Percentiles rank a stretch among this genome's conserved stretches.
These are phyloP conservation scores for Mycena alexandri DNA, from an alignment of 768 basidiomycete genomes.

Conservation along the genomic window DNA sequence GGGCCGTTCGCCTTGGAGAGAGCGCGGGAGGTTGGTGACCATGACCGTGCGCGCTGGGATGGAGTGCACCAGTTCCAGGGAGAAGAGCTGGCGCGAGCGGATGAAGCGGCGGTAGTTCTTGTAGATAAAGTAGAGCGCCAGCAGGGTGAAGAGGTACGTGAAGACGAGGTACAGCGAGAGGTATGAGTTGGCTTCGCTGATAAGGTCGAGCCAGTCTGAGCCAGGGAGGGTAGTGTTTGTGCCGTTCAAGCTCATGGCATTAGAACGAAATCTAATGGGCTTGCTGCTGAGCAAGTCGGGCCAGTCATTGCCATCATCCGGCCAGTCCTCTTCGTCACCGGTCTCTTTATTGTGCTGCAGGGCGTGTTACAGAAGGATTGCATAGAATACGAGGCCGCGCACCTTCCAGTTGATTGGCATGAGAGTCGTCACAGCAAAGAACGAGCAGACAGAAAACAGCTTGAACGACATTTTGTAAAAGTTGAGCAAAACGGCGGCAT, in stretches of 20 bases:
- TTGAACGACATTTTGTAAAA: constrained; percentile 97
- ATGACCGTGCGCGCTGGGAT: constrained; percentile 95
- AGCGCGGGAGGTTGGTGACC: constrained; percentile 85
- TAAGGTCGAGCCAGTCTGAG: constrained; percentile 86
- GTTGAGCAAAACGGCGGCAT: constrained; percentile 95
- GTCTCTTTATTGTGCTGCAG: constrained; percentile 80
- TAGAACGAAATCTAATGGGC: constrained; percentile 39
- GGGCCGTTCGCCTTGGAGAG: constrained; percentile 86
- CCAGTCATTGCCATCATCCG: constrained; percentile 60
- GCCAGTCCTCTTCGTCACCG: constrained; percentile 68
- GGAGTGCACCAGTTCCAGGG: constrained; percentile 93
- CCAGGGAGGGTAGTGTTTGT: constrained; percentile 53
- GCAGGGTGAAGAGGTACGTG: constrained; percentile 92
- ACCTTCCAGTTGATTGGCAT: constrained; percentile 98
- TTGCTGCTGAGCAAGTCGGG: constrained; percentile 47
- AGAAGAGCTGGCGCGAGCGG: constrained; percentile 92
- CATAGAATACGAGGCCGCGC: constrained; percentile 41
- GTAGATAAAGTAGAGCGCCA: constrained; percentile 89
- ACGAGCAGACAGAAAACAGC: constrained; percentile 87
- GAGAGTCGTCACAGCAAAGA: constrained; percentile 85
- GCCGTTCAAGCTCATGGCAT: constrained; percentile 27
- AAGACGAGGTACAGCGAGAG: constrained; percentile 91
- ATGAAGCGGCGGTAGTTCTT: constrained; percentile 92
- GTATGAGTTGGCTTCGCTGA: constrained; percentile 91
- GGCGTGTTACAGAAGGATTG: constrained; percentile 13